Base-by-base conservation (phyloP, 1,284 basidiomycete species). In the Cerrena zonata region DNA sequence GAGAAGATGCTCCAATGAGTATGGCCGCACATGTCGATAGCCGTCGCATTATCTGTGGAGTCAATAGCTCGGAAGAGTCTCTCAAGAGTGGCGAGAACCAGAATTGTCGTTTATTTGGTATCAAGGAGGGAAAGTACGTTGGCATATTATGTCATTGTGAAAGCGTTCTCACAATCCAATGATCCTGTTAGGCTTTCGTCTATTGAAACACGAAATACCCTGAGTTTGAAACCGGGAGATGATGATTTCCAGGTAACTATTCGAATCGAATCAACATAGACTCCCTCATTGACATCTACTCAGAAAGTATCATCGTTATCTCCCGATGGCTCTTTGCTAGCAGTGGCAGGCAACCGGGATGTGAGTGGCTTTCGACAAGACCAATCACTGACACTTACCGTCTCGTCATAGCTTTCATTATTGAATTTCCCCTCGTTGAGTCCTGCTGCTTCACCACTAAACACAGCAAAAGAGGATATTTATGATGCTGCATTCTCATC, bases 1-100 rank as follows among this genome's bases (percentile, higher is more conserved):
- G 83, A 27, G 92, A 94, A 64, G 94, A 97, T 68, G 89, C 88
- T 5, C 93, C 94, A 11, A 96, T 94, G 90, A 94, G 92, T 62
- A 86, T 96, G 75, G 85, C 85, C 12, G 77, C 83, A 7, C 73
- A 89, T 63, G 69, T 72, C 13, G 67, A 80, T 70, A 75, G 70
- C 12, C 71, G 71, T 50, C 69, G 72, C 37, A 61, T 95, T 48
- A 76, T 87, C 1, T 94, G 91, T 53, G 94, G 94, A 12, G 81
- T 95, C 55, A 96, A 95, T 65, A 89, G 89, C 53, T 68, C 85
- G 0, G 68, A 73, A 34, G 80, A 84, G 23, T 72, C 76, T 47
- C 65, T 94, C 23, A 65, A 75, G 70, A n/a, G 18, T 19, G 87
- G 85, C 1, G 69, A 76, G 54, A 96, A 95, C 59, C 76, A 89